These are phyloP conservation scores for Exsudoporus frostii DNA, from an alignment of 768 basidiomycete species.

Conservation along the genomic window DNA sequence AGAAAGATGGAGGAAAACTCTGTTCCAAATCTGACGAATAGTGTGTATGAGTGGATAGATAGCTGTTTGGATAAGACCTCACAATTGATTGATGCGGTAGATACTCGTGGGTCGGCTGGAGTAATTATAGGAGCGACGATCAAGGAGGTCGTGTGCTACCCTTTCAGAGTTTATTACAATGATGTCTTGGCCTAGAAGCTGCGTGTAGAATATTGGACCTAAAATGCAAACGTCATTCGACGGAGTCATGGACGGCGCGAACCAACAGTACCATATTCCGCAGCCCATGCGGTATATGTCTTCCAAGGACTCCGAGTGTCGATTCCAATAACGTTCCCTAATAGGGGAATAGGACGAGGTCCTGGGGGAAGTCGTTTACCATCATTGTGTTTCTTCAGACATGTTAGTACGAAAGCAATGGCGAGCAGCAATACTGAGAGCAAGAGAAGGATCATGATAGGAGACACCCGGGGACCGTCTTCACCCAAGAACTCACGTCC, in stretches of 20 bases:
- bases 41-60: not conserved
- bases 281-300: constrained; percentile 11
- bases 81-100: constrained; percentile 3
- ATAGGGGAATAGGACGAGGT: constrained; percentile 2
- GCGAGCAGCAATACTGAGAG: not conserved
- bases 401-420: not conserved
- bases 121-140: constrained; percentile 11
- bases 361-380: constrained; percentile 2
- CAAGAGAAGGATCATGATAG: not conserved
- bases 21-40: constrained; percentile 8
- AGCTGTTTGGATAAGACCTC: not conserved
- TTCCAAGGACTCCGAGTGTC: constrained; percentile 6
- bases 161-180: constrained; percentile 14
- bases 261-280: constrained; percentile 4
- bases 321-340: constrained; percentile 8
- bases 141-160: constrained; percentile 10
- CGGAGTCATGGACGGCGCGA: not conserved
- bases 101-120: constrained; percentile 9
- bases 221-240: not conserved
- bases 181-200: constrained; percentile 9
- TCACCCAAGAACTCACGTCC: no score
- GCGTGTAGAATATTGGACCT: constrained; percentile 14
- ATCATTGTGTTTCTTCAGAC: not conserved
- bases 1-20: constrained; percentile 15
- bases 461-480: not conserved